Evolutionary conservation across 208 protist species (phyloP).

Genomic region (Acanthamoeba castellanii): DNA sequence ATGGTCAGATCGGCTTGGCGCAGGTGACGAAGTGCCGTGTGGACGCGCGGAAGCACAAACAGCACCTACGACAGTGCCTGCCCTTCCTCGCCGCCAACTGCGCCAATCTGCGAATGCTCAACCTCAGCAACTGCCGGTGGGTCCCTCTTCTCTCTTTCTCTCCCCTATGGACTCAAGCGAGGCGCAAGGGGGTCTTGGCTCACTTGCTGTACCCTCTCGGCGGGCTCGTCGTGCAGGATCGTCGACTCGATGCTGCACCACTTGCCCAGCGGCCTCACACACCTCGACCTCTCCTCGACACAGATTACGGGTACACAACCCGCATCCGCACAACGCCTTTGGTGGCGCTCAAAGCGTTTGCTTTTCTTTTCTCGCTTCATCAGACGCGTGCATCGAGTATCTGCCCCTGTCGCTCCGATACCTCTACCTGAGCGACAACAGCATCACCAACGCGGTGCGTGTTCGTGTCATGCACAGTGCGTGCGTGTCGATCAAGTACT

Average conservation of each 20-base stretch:
- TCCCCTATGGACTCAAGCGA: background rate
- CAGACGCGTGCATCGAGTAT: slow-evolving; percentile 54
- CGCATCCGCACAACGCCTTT: background rate
- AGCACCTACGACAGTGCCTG: background rate
- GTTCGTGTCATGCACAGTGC: background rate
- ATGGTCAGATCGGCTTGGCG: background rate
- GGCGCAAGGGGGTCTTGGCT: background rate
- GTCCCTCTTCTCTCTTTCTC: background rate
- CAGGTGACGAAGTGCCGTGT: background rate
- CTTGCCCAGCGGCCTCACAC: background rate
- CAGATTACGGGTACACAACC: slow-evolving; percentile 39
- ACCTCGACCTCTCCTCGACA: background rate
- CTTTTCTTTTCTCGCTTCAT: background rate
- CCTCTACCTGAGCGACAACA: slow-evolving; percentile 40
- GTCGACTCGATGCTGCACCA: slow-evolving; percentile 35
- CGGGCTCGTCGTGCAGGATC: background rate
- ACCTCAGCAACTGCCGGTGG: slow-evolving; percentile 49
- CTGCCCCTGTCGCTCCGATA: slow-evolving; percentile 12
- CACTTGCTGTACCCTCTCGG: background rate
- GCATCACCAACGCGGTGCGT: slow-evolving; percentile 41
- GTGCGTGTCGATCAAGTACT: no score
- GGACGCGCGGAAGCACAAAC: slow-evolving; percentile 9
- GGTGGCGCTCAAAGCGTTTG: background rate
- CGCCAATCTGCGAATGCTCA: slow-evolving; percentile 6
- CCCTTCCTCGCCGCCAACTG: slow-evolving; percentile 55